Conservation (phyloP, 2,329 filamentous ascomycete species). For the Hawksworthiomyces lignivorus region DNA sequence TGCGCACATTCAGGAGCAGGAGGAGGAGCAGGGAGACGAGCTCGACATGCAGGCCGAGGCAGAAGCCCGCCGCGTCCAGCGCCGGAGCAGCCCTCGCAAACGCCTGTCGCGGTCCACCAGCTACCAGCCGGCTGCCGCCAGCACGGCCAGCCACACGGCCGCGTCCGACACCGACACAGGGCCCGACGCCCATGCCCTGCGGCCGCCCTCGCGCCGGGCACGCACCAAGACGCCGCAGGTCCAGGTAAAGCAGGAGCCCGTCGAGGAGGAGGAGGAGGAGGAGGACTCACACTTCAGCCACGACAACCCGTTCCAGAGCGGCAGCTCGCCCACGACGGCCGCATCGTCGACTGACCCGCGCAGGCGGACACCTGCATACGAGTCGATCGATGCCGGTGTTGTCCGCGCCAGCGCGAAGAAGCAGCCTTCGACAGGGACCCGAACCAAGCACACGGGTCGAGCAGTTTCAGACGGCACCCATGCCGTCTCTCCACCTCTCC, state of each 20-base stretch:
- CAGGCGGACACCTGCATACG: conserved; percentile 4
- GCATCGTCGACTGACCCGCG: conserved; percentile 8
- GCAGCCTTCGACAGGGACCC: no score
- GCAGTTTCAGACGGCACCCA: no score
- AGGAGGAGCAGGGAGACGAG: conserved; percentile 38
- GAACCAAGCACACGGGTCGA: no score
- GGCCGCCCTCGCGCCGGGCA: conserved; percentile 39
- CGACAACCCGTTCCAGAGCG: conserved; percentile 91
- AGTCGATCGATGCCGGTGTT: neutral
- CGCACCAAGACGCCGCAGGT: conserved; percentile 47
- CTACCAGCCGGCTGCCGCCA: conserved; percentile 33
- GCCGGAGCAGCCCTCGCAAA: conserved; percentile 43
- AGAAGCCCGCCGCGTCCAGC: conserved; percentile 17
- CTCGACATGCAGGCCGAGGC: conserved; percentile 2
- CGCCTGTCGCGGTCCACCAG: conserved; percentile 47
- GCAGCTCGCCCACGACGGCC: conserved; percentile 57
- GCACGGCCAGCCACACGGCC: conserved; percentile 28
- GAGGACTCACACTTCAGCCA: conserved; percentile 65
- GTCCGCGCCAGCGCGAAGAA: no score
- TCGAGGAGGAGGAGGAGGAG: conserved; percentile 32
- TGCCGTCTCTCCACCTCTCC: no score
- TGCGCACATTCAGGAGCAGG: conserved; percentile 40
- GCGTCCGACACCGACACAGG: conserved; percentile 43
- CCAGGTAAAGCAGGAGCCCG: conserved; percentile 47
- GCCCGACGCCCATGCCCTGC: conserved; percentile 35